Evolutionary conservation across 2,329 filamentous ascomycete genomes (phyloP), one percentile per base, ranked within the genome.

Genomic region (Cytospora schulzeri): DNA sequence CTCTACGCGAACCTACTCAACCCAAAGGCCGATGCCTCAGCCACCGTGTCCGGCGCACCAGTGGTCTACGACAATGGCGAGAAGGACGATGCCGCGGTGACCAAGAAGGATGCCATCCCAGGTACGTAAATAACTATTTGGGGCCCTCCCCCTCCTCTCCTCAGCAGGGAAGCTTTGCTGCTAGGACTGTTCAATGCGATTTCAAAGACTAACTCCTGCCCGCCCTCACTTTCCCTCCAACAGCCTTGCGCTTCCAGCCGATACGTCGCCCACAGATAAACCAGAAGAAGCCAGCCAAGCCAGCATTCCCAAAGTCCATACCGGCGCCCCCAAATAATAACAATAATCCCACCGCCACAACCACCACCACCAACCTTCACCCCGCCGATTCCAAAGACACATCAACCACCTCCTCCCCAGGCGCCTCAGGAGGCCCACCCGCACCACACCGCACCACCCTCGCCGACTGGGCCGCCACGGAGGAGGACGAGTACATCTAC

Each of bases 1-100:
- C 86, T 96, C 6, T 97, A 97, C 75, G 93, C 91, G 62, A 91
- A 96, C 75, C 84, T 96, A 52, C 86, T 95, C 68, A 89, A 92
- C 71, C 80, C 86, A 24, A 77, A 81, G 55, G 71, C 76, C 68
- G 75, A 78, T 64, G 69, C 78, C 41, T 71, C 82, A 2, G 78
- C 83, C n/a, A 91, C 90, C n/a, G 91, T 94, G 70, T 92, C 91
- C 19, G 86, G 89, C 70, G 90, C 86, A 1, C 91, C 92, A 0
- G 87, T 93, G 59, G 83, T 89, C 62, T 93, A 93, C 77, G 87
- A 86, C 68, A 77, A 88, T 70, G 75, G 79, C 65, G 79, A 80
- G 24, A 76, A 79, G 62, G 81, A 82, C 70, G 82, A 75, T 26
- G 82, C 75, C 28, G 70, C 80, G 71, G 28, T 52, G 1, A 80